phyloP scores from a whole-genome alignment of 73 alveolate genomes.

The Tetrahymena borealis region DNA sequence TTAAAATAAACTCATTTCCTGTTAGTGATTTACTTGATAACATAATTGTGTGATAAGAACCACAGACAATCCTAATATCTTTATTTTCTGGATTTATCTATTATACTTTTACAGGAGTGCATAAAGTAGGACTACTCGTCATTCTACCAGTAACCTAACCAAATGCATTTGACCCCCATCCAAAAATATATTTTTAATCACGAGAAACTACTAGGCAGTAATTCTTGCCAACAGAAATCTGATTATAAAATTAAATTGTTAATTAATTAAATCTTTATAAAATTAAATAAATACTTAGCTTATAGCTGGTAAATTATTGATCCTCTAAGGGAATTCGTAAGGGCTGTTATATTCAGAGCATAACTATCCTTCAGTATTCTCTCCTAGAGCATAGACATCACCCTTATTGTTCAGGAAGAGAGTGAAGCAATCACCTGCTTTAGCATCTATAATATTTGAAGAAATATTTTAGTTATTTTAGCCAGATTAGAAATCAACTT shows the following conservation, averaged over 20 bases:
- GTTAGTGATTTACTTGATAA: constrained; percentile 47
- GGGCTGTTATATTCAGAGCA: constrained; percentile 78
- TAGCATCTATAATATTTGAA: constrained; percentile 17
- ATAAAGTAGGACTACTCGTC: neutral
- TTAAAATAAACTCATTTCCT: neutral
- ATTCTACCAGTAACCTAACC: constrained; percentile 54
- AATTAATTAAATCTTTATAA: neutral
- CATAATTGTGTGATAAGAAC: constrained; percentile 62
- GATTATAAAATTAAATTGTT: neutral
- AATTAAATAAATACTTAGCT: constrained; percentile 12
- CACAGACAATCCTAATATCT: constrained; percentile 60
- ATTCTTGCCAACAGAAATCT: constrained; percentile 67
- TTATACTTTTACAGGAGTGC: neutral
- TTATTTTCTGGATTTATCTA: constrained; percentile 2
- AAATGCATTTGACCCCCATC: constrained; percentile 68
- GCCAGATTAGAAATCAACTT: neutral
- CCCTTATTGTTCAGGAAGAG: constrained; percentile 30
- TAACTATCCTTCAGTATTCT: constrained; percentile 80
- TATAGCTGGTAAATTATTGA: constrained; percentile 37
- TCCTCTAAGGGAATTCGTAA: constrained; percentile 2
- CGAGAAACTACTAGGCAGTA: constrained; percentile 59
- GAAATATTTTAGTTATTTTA: neutral
- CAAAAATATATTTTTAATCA: constrained; percentile 48
- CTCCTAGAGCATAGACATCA: constrained; percentile 87
- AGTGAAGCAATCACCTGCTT: constrained; percentile 34